phyloP scores from a whole-genome alignment of 2,329 filamentous ascomycete genomes.

The Hypoxylon sp. region DNA sequence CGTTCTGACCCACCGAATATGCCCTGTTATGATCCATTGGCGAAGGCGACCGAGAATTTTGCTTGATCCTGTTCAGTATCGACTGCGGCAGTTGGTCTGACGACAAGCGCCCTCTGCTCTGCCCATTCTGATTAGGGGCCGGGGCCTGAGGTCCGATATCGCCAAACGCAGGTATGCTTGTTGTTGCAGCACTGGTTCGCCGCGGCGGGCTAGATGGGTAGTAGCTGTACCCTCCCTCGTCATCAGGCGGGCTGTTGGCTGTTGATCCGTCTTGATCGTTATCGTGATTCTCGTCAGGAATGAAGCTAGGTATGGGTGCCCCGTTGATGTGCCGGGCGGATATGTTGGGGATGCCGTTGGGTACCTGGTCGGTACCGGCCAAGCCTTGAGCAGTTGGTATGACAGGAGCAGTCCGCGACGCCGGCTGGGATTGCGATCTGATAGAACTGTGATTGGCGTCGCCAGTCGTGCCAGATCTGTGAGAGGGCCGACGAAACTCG shows the following conservation, averaged over 20 bases:
- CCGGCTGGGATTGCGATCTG: slow-evolving; percentile 72
- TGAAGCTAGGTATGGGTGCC: slow-evolving; percentile 62
- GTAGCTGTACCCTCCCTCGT: slow-evolving; percentile 55
- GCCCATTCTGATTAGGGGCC: slow-evolving; percentile 38
- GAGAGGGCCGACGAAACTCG: slow-evolving; percentile 65
- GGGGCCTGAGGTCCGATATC: slow-evolving; percentile 52
- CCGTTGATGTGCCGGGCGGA: slow-evolving; percentile 56
- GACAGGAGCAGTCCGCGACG: slow-evolving; percentile 55
- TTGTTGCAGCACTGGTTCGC: slow-evolving; percentile 44
- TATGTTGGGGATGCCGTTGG: slow-evolving; percentile 49
- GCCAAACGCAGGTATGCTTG: slow-evolving; percentile 56
- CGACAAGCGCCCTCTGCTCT: slow-evolving; percentile 57
- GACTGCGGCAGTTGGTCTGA: slow-evolving; percentile 63
- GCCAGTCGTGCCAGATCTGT: slow-evolving; percentile 60
- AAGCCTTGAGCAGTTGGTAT: slow-evolving; percentile 45
- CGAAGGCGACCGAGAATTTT: slow-evolving; percentile 64
- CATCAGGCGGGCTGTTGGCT: slow-evolving; percentile 57
- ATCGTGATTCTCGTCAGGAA: slow-evolving; percentile 59
- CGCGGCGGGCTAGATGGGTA: slow-evolving; percentile 44
- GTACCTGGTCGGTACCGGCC: slow-evolving; percentile 45
- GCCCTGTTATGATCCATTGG: slow-evolving; percentile 60
- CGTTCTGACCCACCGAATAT: slow-evolving; percentile 52
- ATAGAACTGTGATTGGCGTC: slow-evolving; percentile 61
- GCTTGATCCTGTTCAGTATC: slow-evolving; percentile 61
- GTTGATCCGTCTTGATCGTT: slow-evolving; percentile 54